A percentile compares a stretch with the other conserved stretches of the same genome.
Conservation (phyloP, 2,329 filamentous ascomycete genomes). For the Calonectria fujianensis region DNA sequence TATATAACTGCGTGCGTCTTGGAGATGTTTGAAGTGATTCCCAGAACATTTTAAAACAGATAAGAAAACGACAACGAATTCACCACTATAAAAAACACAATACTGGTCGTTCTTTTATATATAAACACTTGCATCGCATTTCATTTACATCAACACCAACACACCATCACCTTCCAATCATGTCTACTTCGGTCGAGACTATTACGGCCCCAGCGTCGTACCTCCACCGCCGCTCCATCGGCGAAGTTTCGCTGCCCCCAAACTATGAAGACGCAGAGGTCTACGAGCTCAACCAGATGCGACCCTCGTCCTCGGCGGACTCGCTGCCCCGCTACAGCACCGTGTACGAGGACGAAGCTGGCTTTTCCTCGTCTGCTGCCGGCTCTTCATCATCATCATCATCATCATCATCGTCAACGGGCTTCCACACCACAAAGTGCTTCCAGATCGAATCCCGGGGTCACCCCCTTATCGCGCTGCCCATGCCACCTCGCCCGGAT, state of each 20-base stretch:
- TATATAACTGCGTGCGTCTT: slow-evolving; percentile 5
- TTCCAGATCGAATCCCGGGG: slow-evolving; percentile 71
- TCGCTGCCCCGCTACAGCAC: slow-evolving; percentile 56
- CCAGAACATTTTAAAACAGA: neutral
- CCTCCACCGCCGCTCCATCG: slow-evolving; percentile 38
- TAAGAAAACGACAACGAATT: neutral
- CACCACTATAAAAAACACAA: neutral
- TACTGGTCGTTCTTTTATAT: neutral
- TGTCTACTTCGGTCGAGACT: slow-evolving; percentile 36
- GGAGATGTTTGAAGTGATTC: neutral
- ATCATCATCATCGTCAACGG: slow-evolving; percentile 38
- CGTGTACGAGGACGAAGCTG: slow-evolving; percentile 24
- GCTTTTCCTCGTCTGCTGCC: slow-evolving; percentile 27
- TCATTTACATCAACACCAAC: neutral
- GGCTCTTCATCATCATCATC: slow-evolving; percentile 32
- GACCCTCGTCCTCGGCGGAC: slow-evolving; percentile 53
- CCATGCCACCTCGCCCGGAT: slow-evolving; percentile 59
- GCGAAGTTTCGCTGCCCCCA: slow-evolving; percentile 53
- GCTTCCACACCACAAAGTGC: slow-evolving; percentile 65
- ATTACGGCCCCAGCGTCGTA: slow-evolving; percentile 19
- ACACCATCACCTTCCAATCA: slow-evolving; percentile 8
- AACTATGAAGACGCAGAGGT: slow-evolving; percentile 52
- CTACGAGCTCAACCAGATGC: slow-evolving; percentile 53
- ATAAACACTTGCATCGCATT: neutral
- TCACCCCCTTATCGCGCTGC: slow-evolving; percentile 65